Evolutionary conservation across 176 grass and related monocot species (phyloP).

Genomic region (Aechmea fasciata): DNA sequence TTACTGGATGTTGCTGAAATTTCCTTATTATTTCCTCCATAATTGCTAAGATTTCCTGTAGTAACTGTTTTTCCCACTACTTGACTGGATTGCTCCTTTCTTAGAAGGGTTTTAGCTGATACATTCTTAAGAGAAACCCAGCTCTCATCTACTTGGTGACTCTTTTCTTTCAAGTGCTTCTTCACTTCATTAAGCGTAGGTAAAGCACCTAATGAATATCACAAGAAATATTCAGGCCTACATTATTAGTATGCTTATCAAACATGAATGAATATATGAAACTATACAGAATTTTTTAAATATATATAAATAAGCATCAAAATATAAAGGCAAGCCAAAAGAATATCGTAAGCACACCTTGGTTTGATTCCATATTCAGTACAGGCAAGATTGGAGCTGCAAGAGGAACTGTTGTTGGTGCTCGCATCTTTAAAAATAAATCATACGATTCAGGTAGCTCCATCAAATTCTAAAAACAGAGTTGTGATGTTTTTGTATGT

Average conservation of each 20-base stretch:
- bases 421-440: constrained; percentile 53
- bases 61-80: constrained; percentile 27
- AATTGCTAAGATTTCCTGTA: constrained; percentile 19
- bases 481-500: constrained; percentile 12
- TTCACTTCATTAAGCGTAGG: constrained; percentile 77
- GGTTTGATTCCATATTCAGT: constrained; percentile 49
- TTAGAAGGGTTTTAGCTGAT: constrained; percentile 43
- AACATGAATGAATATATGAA: background rate
- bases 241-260: background rate
- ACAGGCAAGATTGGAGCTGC: constrained; percentile 47
- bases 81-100: constrained; percentile 20
- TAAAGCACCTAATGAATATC: constrained; percentile 43
- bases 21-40: constrained; percentile 27
- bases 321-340: constrained; percentile 15
- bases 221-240: constrained; percentile 3
- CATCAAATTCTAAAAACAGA: constrained; percentile 44
- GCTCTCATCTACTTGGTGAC: constrained; percentile 26
- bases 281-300: constrained; percentile 9
- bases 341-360: constrained; percentile 41
- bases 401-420: constrained; percentile 36
- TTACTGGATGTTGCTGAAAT: constrained; percentile 11
- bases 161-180: constrained; percentile 30
- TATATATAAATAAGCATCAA: background rate
- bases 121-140: constrained; percentile 46
- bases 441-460: constrained; percentile 40